Base-by-base conservation (phyloP, 495 filamentous ascomycete species). In the Aspergillus saccharolyticus region DNA sequence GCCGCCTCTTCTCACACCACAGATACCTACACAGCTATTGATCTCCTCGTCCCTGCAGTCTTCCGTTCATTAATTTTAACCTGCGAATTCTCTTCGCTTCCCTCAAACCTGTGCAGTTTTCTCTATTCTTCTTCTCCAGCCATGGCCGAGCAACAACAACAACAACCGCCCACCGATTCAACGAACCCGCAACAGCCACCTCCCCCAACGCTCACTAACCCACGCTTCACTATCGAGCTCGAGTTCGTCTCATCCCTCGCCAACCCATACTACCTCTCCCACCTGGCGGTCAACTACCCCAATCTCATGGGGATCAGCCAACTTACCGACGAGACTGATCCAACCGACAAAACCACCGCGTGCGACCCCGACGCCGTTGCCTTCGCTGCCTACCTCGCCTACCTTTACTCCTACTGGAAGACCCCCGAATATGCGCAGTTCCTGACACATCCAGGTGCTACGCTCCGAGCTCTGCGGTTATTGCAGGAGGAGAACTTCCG, bases 231-330 rank as follows among this genome's bases (percentile, higher is more conserved):
- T 52, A 68, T 75, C 44, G 71, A 75, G 53, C 68, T 69, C 30
- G 72, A 95, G 80, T 95, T 96, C 65, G 89, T 95, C 44, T 88
- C 90, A 63, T 84, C 85, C n/a, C 88, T 96, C 53, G 84, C 84
- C 59, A 92, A 92, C 64, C 91, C 91, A 0, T 79, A 81, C 67
- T 95, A 96, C 73, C 80, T 96, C 25, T 89, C 89, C 62, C 84
- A 92, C 62, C 85, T 96, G 17, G 90, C 88, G 2, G 81, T 84
- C 33, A 84, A 57, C 48, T 78, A 77, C 48, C 83, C 67, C 75
- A 84, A 71, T 53, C 68, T 77, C 3, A 66, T 80, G 48, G 73
- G 76, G 0, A 73, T 75, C 53, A 71, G 70, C 8, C 65, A 56
- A 17, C 59, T 61, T 46, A 57, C 57, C 63, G 77, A 75, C 28